These are phyloP conservation scores for Backusella luteola DNA, from an alignment of 192 early-diverging fungal genomes.

Conservation along the genomic window DNA sequence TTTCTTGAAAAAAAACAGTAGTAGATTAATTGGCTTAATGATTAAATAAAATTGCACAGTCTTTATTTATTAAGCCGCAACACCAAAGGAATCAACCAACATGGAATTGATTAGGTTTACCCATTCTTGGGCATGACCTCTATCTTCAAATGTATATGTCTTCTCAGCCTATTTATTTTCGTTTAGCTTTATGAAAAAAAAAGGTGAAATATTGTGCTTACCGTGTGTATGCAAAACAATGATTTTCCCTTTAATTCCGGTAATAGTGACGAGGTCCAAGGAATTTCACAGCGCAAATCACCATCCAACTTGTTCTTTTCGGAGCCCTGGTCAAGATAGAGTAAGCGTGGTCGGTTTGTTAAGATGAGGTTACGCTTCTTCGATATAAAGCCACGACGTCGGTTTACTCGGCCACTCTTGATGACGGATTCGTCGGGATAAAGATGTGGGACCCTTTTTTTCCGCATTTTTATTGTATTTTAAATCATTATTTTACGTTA, in stretches of 20 bases:
- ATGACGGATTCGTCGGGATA: conserved; percentile 58
- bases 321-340: conserved; percentile 63
- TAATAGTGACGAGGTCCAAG: conserved; percentile 53
- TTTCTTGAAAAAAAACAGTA: no score
- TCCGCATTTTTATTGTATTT: not conserved
- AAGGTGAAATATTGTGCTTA: conserved; percentile 12
- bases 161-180: conserved; percentile 37
- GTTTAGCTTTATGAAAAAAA: not conserved
- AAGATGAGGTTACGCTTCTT: conserved; percentile 64
- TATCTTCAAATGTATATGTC: conserved; percentile 58
- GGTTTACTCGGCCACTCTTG: conserved; percentile 53
- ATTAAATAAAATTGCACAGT: not conserved
- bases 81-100: conserved; percentile 45
- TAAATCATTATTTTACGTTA: no score
- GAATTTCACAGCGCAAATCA: conserved; percentile 47
- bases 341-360: conserved; percentile 65
- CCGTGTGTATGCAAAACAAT: conserved; percentile 63
- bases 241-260: conserved; percentile 62
- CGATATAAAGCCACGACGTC: conserved; percentile 54
- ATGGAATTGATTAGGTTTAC: conserved; percentile 48
- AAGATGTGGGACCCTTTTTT: conserved; percentile 28
- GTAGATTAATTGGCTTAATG: no score
- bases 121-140: conserved; percentile 47
- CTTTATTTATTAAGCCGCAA: conserved; percentile 4
- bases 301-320: conserved; percentile 30